phyloP scores from a whole-genome alignment of 495 filamentous ascomycete species.

The Penicillium macrosclerotiorum region DNA sequence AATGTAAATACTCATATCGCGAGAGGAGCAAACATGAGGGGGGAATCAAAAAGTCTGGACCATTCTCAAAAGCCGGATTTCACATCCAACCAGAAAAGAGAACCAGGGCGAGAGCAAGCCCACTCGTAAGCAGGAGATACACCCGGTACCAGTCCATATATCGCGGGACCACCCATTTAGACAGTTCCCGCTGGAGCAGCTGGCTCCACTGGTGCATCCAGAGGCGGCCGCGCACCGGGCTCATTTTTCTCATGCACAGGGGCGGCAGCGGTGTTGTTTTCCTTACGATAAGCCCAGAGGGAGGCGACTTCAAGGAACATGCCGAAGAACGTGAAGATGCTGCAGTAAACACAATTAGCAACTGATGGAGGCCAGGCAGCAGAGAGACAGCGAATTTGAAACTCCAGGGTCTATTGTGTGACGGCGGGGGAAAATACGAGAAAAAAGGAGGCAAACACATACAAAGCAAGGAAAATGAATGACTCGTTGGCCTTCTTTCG shows the following conservation, averaged over 20 bases:
- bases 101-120: neutral
- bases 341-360: conserved; percentile 13
- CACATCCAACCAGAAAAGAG: neutral
- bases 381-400: neutral
- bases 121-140: neutral
- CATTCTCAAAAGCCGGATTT: neutral
- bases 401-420: neutral
- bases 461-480: conserved; percentile 64
- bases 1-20: too few relatives aligned
- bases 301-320: conserved; percentile 52
- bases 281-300: conserved; percentile 45
- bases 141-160: neutral
- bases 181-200: conserved; percentile 15
- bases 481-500: conserved; percentile 52
- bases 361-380: neutral
- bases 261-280: conserved; percentile 11
- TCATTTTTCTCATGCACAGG: conserved; percentile 26
- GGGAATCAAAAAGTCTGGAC: too few relatives aligned
- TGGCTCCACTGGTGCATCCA: conserved; percentile 31
- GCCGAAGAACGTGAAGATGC: conserved; percentile 47
- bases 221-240: conserved; percentile 15
- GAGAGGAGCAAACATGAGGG: too few relatives aligned
- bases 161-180: neutral
- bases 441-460: conserved; percentile 30
- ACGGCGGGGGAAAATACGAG: too few relatives aligned